A percentile compares a stretch with the other conserved stretches of the same genome.
phyloP scores from a whole-genome alignment of 805 yeast genomes.

The Kuraishia capsulata region DNA sequence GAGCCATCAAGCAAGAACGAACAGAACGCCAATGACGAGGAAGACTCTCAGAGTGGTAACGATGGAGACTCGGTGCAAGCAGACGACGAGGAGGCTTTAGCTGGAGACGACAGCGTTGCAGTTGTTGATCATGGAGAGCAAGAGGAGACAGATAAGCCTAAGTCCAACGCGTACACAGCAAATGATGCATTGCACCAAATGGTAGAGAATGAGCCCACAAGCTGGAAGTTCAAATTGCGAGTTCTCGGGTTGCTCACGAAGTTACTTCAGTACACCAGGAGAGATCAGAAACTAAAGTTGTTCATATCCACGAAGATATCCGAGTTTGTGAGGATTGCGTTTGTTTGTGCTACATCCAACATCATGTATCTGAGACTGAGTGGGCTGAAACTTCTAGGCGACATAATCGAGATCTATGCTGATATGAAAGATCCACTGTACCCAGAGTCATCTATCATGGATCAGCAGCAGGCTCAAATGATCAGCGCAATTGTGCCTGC shows the following conservation, averaged over 20 bases:
- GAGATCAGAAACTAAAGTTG: conserved; percentile 27
- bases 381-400: conserved; percentile 62
- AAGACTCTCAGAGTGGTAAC: conserved; percentile 6
- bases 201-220: conserved; percentile 42
- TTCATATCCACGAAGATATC: conserved; percentile 36
- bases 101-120: conserved; percentile 8
- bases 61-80: conserved; percentile 10
- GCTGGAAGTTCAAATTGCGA: conserved; percentile 45
- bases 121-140: conserved; percentile 2
- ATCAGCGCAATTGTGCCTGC: conserved; percentile 86
- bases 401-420: conserved; percentile 52
- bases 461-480: conserved; percentile 92
- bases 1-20: background rate
- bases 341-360: conserved; percentile 71
- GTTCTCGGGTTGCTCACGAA: conserved; percentile 37
- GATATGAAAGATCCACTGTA: conserved; percentile 61
- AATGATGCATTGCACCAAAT: conserved; percentile 9
- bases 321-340: conserved; percentile 70
- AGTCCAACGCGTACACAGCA: background rate
- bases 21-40: conserved; percentile 1
- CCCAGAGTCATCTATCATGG: conserved; percentile 62
- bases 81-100: conserved; percentile 3
- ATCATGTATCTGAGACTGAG: conserved; percentile 47
- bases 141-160: conserved; percentile 4
- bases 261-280: conserved; percentile 28